Conservation (phyloP, 192 early-diverging fungal genomes). For the Paraglomus brasilianum region DNA sequence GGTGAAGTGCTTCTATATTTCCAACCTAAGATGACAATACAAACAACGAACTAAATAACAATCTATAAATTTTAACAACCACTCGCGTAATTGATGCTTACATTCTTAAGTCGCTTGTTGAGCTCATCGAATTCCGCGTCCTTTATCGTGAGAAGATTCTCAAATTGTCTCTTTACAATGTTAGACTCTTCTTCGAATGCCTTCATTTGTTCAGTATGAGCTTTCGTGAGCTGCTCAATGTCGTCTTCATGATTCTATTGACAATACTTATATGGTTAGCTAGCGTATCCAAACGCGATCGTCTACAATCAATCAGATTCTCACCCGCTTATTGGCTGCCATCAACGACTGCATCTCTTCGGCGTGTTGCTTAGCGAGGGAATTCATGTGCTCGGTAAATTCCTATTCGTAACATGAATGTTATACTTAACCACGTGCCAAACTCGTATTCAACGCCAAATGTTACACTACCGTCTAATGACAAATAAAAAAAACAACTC, state of each 20-base stretch:
- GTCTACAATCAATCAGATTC: too few relatives aligned
- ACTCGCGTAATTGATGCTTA: too few relatives aligned
- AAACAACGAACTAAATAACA: too few relatives aligned
- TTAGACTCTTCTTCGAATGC: not conserved
- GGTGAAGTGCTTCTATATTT: conserved; percentile 23
- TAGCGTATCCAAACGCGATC: too few relatives aligned
- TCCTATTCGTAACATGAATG: not conserved
- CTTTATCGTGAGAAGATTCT: conserved; percentile 27
- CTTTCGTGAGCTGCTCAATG: conserved; percentile 11
- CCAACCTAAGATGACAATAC: conserved; percentile 17
- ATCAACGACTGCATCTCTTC: not conserved
- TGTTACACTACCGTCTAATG: too few relatives aligned
- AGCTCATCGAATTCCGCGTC: conserved; percentile 35
- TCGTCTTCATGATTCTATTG: conserved; percentile 20
- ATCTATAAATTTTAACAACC: too few relatives aligned
- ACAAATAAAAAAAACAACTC: not conserved
- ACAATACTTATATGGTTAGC: not conserved
- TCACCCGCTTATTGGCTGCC: not conserved
- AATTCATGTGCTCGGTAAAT: conserved; percentile 10
- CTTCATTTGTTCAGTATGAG: conserved; percentile 18
- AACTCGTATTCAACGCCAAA: too few relatives aligned
- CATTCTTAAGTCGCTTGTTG: not conserved
- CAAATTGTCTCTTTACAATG: conserved; percentile 22
- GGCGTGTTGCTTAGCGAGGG: not conserved
- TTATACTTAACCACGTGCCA: too few relatives aligned